Conservation (phyloP, 371 early-diverging fungal genomes). For the Phascolomyces articulosus region DNA sequence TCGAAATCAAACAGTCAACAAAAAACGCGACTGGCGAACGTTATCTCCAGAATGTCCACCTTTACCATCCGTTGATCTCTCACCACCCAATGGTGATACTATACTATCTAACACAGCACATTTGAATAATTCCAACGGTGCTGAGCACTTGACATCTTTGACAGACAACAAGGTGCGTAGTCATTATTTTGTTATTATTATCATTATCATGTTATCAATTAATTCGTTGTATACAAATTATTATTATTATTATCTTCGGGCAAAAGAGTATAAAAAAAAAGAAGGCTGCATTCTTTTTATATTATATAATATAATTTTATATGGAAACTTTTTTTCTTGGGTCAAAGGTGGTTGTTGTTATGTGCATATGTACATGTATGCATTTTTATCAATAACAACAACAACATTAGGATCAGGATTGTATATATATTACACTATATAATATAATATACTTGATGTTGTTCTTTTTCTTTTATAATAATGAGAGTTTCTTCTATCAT, state of each 20-base stretch:
- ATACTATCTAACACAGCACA: too few relatives aligned
- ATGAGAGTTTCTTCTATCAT: background rate
- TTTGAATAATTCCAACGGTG: background rate
- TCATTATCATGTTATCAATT: too few relatives aligned
- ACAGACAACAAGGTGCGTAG: constrained; percentile 1
- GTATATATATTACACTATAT: too few relatives aligned
- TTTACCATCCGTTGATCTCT: background rate
- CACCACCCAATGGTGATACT: background rate
- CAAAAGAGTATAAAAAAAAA: background rate
- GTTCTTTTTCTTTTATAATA: too few relatives aligned
- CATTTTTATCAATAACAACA: background rate
- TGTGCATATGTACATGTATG: constrained; percentile 4
- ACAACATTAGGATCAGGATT: too few relatives aligned
- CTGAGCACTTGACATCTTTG: constrained; percentile 1
- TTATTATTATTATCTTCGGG: too few relatives aligned
- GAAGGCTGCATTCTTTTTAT: background rate
- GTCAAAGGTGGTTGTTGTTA: too few relatives aligned
- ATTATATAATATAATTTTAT: too few relatives aligned
- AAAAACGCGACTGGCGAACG: constrained; percentile 9
- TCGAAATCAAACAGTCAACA: background rate
- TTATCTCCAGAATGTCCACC: constrained; percentile 12
- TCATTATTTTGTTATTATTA: too few relatives aligned
- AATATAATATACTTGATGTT: too few relatives aligned
- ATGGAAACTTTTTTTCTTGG: too few relatives aligned
- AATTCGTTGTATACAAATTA: too few relatives aligned